A percentile compares a stretch with the other conserved stretches of the same genome.
These are phyloP conservation scores for Leishmania martiniquensis DNA, from an alignment of 208 protist genomes.

Conservation along the genomic window DNA sequence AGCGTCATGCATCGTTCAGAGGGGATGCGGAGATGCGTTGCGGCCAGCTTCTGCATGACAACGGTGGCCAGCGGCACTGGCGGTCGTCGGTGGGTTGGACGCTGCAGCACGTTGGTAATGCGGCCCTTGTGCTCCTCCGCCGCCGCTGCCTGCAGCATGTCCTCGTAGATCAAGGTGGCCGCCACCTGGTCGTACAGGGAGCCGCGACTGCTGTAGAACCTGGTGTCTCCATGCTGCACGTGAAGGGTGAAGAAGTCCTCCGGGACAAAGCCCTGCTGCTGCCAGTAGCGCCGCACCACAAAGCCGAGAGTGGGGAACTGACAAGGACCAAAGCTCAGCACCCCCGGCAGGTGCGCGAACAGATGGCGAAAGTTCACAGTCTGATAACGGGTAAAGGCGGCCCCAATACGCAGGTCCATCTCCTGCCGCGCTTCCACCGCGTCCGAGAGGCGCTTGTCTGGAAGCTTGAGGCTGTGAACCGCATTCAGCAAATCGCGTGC, in stretches of 20 bases:
- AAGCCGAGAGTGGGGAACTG: conserved; percentile 97
- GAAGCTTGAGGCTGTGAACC: conserved; percentile 78
- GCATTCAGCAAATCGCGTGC: conserved; percentile 81
- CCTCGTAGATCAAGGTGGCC: conserved; percentile 69
- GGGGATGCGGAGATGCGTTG: conserved; percentile 92
- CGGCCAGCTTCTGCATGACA: conserved; percentile 96
- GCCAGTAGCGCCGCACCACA: conserved; percentile 89
- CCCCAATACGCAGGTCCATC: conserved; percentile 96
- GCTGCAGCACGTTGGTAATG: conserved; percentile 78
- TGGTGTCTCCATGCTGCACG: conserved; percentile 56
- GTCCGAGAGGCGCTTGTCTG: conserved; percentile 88
- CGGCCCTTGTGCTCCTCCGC: conserved; percentile 38
- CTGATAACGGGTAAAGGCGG: conserved; percentile 95
- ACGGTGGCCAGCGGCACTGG: conserved; percentile 98
- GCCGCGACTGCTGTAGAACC: conserved; percentile 70
- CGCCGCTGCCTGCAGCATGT: conserved; percentile 61
- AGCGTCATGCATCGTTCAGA: conserved; percentile 96
- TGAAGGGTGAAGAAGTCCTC: conserved; percentile 78
- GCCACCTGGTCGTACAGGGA: conserved; percentile 75
- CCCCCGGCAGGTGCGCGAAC: conserved; percentile 69
- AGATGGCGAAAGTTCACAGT: conserved; percentile 78
- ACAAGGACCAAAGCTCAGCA: conserved; percentile 95
- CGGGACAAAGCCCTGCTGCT: conserved; percentile 82
- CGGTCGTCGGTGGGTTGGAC: conserved; percentile 59
- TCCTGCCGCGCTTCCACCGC: conserved; percentile 96